Base-by-base conservation (phyloP, 106 monocot genomes). In the Phalaenopsis aphrodite region DNA sequence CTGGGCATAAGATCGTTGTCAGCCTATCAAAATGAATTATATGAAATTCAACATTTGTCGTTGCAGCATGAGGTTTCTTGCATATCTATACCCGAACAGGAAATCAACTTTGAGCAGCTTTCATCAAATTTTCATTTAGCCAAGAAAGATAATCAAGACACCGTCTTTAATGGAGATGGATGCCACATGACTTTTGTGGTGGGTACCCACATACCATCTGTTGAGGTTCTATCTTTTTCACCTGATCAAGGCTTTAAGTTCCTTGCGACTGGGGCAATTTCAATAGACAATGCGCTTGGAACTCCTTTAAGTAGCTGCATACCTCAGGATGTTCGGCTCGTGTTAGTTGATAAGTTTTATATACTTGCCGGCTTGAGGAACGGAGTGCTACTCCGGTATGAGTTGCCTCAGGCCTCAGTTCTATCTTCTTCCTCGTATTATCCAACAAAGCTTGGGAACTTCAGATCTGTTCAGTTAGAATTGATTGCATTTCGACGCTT, bases 381-480 rank as follows among this genome's bases (percentile, higher is more conserved):
- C 88, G 99, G 99, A 82, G 89, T 99, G 89, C 87, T 99, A 49
- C 93, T 99, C 65, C 89, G 95, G 10, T 95, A 89, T 93, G 99
- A 99, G 85, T 99, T 89, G 90, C 85, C 94, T 78, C 67, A 76
- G 41, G 48, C 37, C 4, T 61, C 67, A 21, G 9, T 65, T 83
- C 41, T 75, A 23, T 48, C 49, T 78, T 49, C 82, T 48, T 42
- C 23, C 78, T 41, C 58, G 41, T 69, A 76, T 85, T 19, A 66
- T 16, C 47, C 48, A n/a, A 76, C 76, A 21, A 84, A 75, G 42
- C 56, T 30, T 75, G 79, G 82, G 14, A 78, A 79, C 55, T 58
- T 55, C 68, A 75, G 77, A n/a, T 78, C 88, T 52, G 64, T 86
- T 46, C 8, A 69, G 75, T 83, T 99, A 30, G 83, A 91, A 76